phyloP scores from a whole-genome alignment of 352 stramenopile species.

The Phytophthora chlamydospora region DNA sequence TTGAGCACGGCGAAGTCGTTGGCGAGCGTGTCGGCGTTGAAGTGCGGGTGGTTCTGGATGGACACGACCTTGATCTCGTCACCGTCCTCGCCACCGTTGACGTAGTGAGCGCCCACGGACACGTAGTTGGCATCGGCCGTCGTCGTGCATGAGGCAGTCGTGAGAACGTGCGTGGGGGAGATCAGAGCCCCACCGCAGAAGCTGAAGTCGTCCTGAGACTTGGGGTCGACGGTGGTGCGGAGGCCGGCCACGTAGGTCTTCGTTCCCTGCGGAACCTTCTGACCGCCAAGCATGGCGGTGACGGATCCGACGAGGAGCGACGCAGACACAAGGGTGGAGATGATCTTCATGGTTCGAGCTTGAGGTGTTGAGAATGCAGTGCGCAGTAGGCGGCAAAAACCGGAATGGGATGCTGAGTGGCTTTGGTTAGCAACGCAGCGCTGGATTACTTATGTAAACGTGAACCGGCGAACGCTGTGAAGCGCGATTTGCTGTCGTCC shows the following conservation, averaged over 20 bases:
- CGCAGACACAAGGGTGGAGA: slow-evolving; percentile 26
- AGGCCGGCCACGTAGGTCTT: slow-evolving; percentile 52
- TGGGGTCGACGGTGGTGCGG: slow-evolving; percentile 34
- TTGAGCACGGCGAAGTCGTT: slow-evolving; percentile 49
- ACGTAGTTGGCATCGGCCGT: slow-evolving; percentile 21
- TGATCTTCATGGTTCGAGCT: slow-evolving; percentile 13
- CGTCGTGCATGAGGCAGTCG: slow-evolving; percentile 25
- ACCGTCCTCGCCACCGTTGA: slow-evolving; percentile 27
- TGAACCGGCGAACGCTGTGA: not conserved
- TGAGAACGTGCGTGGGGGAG: slow-evolving; percentile 29
- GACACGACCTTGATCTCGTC: slow-evolving; percentile 40
- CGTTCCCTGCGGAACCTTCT: slow-evolving; percentile 34
- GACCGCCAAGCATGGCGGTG: slow-evolving; percentile 39
- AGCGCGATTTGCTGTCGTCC: slow-evolving; percentile 21
- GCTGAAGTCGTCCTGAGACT: slow-evolving; percentile 19
- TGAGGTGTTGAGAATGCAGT: slow-evolving; percentile 6
- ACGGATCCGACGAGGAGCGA: slow-evolving; percentile 29
- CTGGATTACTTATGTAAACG: slow-evolving; percentile 22
- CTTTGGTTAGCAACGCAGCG: slow-evolving; percentile 10
- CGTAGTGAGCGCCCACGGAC: slow-evolving; percentile 38
- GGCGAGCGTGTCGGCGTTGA: slow-evolving; percentile 22
- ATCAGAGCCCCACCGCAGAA: slow-evolving; percentile 35
- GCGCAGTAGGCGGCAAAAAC: slow-evolving; percentile 20
- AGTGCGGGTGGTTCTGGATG: slow-evolving; percentile 45
- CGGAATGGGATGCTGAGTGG: slow-evolving; percentile 10